phyloP scores from a whole-genome alignment of 2,329 filamentous ascomycete genomes.

The Pyrenophora graminea region DNA sequence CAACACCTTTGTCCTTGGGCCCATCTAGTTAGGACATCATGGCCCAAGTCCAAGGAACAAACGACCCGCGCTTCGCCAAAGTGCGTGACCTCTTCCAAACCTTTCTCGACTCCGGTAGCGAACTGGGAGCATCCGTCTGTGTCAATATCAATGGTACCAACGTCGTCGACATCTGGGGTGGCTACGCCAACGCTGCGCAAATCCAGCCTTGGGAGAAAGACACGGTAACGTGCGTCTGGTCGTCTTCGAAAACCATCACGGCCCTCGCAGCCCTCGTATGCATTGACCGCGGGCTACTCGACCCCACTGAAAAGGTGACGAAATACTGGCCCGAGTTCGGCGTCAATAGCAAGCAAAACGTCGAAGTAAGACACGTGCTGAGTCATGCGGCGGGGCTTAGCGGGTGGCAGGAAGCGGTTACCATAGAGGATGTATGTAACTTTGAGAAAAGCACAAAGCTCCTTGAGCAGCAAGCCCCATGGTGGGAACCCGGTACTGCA shows the following conservation, averaged over 20 bases:
- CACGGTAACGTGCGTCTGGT: slow-evolving; percentile 26
- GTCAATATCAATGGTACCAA: slow-evolving; percentile 23
- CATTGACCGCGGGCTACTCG: slow-evolving; percentile 18
- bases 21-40: too few relatives aligned
- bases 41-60: slow-evolving; percentile 18
- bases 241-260: slow-evolving; percentile 19
- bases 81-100: slow-evolving; percentile 15
- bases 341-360: slow-evolving; percentile 19
- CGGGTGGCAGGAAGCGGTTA: slow-evolving; percentile 14
- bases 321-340: slow-evolving; percentile 30
- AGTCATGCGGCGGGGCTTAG: slow-evolving; percentile 20
- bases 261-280: slow-evolving; percentile 19
- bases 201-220: slow-evolving; percentile 19
- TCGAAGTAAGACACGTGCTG: slow-evolving; percentile 22
- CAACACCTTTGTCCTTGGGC: too few relatives aligned
- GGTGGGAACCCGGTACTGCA: slow-evolving; percentile 23
- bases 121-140: slow-evolving; percentile 23
- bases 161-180: slow-evolving; percentile 27
- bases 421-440: slow-evolving; percentile 12
- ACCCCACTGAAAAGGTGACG: slow-evolving; percentile 20
- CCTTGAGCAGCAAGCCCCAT: slow-evolving; percentile 17
- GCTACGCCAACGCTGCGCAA: slow-evolving; percentile 14
- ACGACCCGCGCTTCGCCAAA: slow-evolving; percentile 18
- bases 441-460: slow-evolving; percentile 11
- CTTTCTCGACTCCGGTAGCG: slow-evolving; percentile 15